These are phyloP conservation scores for Metschnikowia arizonensis DNA, from an alignment of 805 yeast genomes.

Conservation along the genomic window DNA sequence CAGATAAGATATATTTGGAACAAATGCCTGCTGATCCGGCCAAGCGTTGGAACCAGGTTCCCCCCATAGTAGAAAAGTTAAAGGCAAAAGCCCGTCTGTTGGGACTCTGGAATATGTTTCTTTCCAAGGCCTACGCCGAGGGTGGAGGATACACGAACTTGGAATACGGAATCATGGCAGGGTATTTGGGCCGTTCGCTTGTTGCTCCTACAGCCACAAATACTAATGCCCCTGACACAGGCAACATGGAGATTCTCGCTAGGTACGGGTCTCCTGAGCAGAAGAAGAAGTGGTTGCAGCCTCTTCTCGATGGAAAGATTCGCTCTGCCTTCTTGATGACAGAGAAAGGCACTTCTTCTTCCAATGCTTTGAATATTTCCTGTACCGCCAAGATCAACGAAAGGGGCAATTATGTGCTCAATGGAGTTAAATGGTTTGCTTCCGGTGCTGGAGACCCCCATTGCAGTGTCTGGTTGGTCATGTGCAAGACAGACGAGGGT, in stretches of 20 bases:
- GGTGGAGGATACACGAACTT: constrained; percentile 58
- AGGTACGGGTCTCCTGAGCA: constrained; percentile 38
- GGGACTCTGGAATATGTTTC: constrained; percentile 61
- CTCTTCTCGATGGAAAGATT: constrained; percentile 51
- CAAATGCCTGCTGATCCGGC: constrained; percentile 40
- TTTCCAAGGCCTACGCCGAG: constrained; percentile 44
- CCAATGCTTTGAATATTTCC: constrained; percentile 58
- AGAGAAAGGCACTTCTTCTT: constrained; percentile 55
- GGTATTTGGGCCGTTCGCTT: constrained; percentile 51
- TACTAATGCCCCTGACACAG: constrained; percentile 61
- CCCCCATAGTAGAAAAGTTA: constrained; percentile 47
- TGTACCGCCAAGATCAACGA: constrained; percentile 36
- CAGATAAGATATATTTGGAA: constrained; percentile 41
- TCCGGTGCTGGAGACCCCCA: constrained; percentile 70
- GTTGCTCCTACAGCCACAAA: constrained; percentile 59
- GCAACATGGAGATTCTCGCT: constrained; percentile 52
- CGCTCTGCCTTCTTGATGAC: constrained; percentile 65
- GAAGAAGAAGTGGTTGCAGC: constrained; percentile 46
- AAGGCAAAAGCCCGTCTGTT: constrained; percentile 48
- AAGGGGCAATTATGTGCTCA: constrained; percentile 46
- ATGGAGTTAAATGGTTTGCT: constrained; percentile 68
- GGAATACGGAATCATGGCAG: constrained; percentile 65
- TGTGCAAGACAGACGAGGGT: constrained; percentile 44
- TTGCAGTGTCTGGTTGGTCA: constrained; percentile 48
- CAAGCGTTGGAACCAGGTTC: constrained; percentile 45